Conservation (phyloP, 768 basidiomycete genomes). For the Mycena amicta region DNA sequence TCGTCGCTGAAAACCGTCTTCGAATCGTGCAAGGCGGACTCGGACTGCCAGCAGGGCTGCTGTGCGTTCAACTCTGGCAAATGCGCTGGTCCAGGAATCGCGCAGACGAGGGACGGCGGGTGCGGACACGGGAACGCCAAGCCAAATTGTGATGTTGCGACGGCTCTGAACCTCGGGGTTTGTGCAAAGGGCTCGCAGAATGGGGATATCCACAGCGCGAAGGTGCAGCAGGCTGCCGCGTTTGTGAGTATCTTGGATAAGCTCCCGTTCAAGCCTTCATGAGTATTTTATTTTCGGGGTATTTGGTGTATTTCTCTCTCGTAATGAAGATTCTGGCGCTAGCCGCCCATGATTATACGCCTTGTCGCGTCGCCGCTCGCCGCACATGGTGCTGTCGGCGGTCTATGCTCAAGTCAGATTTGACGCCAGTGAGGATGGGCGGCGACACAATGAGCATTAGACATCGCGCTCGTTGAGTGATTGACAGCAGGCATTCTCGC, state of each 20-base stretch:
- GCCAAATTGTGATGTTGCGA: constrained; percentile 23
- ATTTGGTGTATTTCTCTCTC: not conserved
- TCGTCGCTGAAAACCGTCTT: constrained; percentile 9
- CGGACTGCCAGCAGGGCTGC: constrained; percentile 27
- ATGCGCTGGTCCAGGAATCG: constrained; percentile 28
- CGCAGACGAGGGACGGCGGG: constrained; percentile 26
- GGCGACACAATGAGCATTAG: too few species aligned
- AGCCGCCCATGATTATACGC: not conserved
- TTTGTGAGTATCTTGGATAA: not conserved
- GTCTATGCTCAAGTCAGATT: too few species aligned
- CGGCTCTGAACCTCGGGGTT: not conserved
- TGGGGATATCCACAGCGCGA: not conserved
- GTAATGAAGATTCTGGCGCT: not conserved
- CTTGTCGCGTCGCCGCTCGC: too few species aligned
- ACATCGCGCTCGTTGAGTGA: too few species aligned
- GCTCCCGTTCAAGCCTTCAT: not conserved
- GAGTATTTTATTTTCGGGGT: not conserved
- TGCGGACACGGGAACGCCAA: constrained; percentile 25
- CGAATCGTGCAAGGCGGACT: constrained; percentile 21
- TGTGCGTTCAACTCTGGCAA: constrained; percentile 27
- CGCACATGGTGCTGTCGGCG: too few species aligned
- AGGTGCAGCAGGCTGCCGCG: not conserved
- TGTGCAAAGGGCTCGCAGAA: not conserved
- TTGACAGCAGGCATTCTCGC: too few species aligned
- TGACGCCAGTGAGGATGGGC: too few species aligned